Evolutionary conservation across 2,329 filamentous ascomycete genomes (phyloP), one percentile per base, ranked within the genome.

Genomic region (Thyridium curvatum): DNA sequence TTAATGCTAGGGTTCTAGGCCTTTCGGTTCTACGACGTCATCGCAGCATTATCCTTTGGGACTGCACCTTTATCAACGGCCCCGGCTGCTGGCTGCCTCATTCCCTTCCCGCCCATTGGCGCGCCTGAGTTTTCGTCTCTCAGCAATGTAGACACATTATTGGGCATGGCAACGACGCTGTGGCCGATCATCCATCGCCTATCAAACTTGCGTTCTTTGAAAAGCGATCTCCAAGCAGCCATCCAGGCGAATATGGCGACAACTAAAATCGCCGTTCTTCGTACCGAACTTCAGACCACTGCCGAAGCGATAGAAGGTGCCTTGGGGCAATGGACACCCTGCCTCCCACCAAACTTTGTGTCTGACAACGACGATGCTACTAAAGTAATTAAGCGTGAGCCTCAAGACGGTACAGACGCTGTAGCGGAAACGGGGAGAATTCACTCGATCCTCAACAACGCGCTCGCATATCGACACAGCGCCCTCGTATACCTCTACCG

Each of bases 21-120:
- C 2, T 82, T 82, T 47, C 70, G 74, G 6, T 82, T 81, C 48
- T 81, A 82, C 56, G 77, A 82, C 51, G 77, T 82, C 16, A 81
- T 81, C 40, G 71, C 77, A 6, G 77, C 78, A 2, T 59, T 82
- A 21, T 82, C 77, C 0, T 68, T 80, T 37, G 76, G 75, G 39
- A 77, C 72, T 12, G 63, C 74, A 4, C 76, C 77, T 2, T 62
- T 79, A 12, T 72, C 73, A 2, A 66, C 61, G 12, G 64, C 70
- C 3, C 68, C 72, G 3, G 65, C 67, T 12, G 62, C 65, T 5
- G 65, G 66, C 13, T 64, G 67, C 17, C 60, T 72, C 3, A 53
- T 68, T 3, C 68, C 70, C 1, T 61, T 72, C 30, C 64, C 71
- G 13, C 64, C 68, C 3, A 52, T 68, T n/a, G 62, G 71, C 40